Percentiles rank a stretch among this genome's conserved stretches.
These are phyloP conservation scores for Boletus vinaceobasis DNA, from an alignment of 768 basidiomycete genomes.

Conservation along the genomic window DNA sequence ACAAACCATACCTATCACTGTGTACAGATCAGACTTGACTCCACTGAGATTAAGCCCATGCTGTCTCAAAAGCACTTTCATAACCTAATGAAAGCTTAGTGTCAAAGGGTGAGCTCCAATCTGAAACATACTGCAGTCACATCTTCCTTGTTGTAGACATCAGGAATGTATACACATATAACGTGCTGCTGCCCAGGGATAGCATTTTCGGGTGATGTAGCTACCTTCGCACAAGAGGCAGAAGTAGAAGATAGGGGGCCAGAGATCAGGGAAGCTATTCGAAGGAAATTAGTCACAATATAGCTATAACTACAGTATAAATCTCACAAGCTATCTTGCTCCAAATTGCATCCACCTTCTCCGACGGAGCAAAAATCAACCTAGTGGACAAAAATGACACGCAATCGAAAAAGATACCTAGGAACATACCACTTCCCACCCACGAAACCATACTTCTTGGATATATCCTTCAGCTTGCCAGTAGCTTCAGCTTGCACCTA, in stretches of 20 bases:
- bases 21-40: slow-evolving; percentile 72
- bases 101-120: not conserved
- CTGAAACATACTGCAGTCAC: slow-evolving; percentile 47
- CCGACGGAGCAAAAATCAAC: slow-evolving; percentile 61
- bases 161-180: slow-evolving; percentile 68
- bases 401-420: not conserved
- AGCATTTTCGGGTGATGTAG: slow-evolving; percentile 54
- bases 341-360: slow-evolving; percentile 67
- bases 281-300: not conserved
- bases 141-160: slow-evolving; percentile 62
- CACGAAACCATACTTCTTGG: slow-evolving; percentile 50
- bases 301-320: not conserved
- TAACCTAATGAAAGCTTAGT: slow-evolving; percentile 40
- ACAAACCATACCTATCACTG: slow-evolving; percentile 46
- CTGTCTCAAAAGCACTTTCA: slow-evolving; percentile 61
- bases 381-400: slow-evolving; percentile 33
- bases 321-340: slow-evolving; percentile 54
- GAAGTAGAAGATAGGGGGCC: slow-evolving; percentile 60
- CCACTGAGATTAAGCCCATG: slow-evolving; percentile 65
- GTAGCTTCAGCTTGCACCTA: slow-evolving; percentile 61
- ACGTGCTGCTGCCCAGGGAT: slow-evolving; percentile 55
- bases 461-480: slow-evolving; percentile 56
- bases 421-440: slow-evolving; percentile 63
- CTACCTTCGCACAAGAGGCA: slow-evolving; percentile 59
- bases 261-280: slow-evolving; percentile 56